Evolutionary conservation across 345 rosid genomes (phyloP).

Genomic region (Balakata baccata): DNA sequence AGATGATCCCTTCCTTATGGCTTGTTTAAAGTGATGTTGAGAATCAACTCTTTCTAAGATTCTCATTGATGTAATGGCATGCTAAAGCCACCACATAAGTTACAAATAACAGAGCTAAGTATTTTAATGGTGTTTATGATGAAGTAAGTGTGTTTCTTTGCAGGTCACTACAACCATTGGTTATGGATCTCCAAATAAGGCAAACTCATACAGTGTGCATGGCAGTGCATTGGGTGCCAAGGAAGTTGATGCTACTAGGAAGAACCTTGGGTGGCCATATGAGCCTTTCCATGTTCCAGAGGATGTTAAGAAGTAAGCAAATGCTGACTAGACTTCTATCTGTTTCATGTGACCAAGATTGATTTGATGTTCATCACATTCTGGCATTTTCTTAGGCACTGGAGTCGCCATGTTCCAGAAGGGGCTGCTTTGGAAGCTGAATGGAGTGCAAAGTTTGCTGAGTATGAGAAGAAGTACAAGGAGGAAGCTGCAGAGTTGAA

Average conservation of each 20-base stretch:
- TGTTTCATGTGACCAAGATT: not conserved
- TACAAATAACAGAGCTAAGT: no score
- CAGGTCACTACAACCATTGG: constrained; percentile 96
- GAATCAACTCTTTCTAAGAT: not conserved
- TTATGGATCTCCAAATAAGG: constrained; percentile 95
- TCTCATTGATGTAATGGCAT: not conserved
- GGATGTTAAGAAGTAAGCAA: constrained; percentile 74
- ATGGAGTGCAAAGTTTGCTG: constrained; percentile 84
- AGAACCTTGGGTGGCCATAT: constrained; percentile 89
- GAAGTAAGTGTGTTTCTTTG: not conserved
- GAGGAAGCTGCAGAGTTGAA: constrained; percentile 94
- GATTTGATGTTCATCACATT: constrained; percentile 12
- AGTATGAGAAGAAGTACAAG: constrained; percentile 77
- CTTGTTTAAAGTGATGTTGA: not conserved
- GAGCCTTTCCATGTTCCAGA: constrained; percentile 97
- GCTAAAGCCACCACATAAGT: no score
- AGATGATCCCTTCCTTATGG: not conserved
- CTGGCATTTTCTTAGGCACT: constrained; percentile 53
- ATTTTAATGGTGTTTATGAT: constrained; percentile 2
- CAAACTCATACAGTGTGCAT: constrained; percentile 91
- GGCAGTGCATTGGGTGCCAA: constrained; percentile 96
- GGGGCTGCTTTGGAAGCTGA: constrained; percentile 82
- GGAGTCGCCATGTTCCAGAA: constrained; percentile 75
- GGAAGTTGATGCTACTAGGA: constrained; percentile 99
- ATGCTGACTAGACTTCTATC: not conserved